These are phyloP conservation scores for Ambrosia artemisiifolia DNA, from an alignment of 129 eudicot species.

Conservation along the genomic window DNA sequence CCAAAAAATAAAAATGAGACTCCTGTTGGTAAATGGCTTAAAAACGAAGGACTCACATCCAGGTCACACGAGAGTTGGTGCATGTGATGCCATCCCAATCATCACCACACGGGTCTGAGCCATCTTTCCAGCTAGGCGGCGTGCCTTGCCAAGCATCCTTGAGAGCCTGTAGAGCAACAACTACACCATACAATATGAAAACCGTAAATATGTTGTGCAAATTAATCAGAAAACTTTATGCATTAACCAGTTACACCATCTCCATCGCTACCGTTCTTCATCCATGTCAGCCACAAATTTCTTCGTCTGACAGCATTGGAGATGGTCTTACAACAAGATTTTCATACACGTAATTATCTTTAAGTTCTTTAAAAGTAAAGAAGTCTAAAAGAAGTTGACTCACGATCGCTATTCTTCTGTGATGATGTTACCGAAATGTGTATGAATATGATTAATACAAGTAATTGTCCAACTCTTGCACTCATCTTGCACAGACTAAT, in stretches of 20 bases:
- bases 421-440: constrained; percentile 27
- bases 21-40: neutral
- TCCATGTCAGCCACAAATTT: no score
- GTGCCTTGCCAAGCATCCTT: constrained; percentile 46
- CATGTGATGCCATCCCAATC: constrained; percentile 72
- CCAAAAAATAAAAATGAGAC: neutral
- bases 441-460: constrained; percentile 15
- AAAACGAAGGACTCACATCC: constrained; percentile 38
- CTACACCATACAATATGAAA: constrained; percentile 31
- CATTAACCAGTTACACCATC: neutral
- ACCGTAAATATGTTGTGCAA: neutral
- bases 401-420: constrained; percentile 33
- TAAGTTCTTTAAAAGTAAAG: neutral
- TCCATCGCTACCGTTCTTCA: no score
- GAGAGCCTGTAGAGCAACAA: constrained; percentile 40
- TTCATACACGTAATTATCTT: neutral
- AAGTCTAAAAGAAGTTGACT: constrained; percentile 9
- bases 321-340: neutral
- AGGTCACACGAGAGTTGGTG: constrained; percentile 52
- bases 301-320: no score
- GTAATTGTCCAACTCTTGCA: neutral
- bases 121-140: constrained; percentile 57
- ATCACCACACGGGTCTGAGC: constrained; percentile 51
- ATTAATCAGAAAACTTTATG: neutral
- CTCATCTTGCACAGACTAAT: constrained; percentile 10